Conservation (phyloP, 768 basidiomycete genomes). For the Tylopilus sp. region DNA sequence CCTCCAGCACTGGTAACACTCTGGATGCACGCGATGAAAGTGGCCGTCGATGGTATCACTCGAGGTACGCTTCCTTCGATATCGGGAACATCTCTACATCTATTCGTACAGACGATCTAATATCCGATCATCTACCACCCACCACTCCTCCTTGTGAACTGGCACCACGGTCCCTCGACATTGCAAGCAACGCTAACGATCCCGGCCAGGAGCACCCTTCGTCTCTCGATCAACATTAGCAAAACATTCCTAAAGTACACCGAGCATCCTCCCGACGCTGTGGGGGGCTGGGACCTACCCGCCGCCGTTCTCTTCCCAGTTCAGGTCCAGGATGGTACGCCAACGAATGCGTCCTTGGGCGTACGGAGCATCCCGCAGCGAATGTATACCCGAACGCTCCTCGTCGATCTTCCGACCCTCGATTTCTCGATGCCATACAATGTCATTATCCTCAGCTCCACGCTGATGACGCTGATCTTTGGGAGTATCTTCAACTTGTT, state of each 20-base stretch:
- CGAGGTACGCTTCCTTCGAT: constrained; percentile 37
- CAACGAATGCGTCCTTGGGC: constrained; percentile 1
- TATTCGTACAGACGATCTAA: constrained; percentile 49
- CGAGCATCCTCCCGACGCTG: constrained; percentile 95
- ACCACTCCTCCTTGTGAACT: constrained; percentile 28
- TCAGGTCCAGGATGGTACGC: not conserved
- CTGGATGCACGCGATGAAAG: constrained; percentile 74
- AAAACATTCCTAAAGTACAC: constrained; percentile 91
- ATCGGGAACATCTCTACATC: not conserved
- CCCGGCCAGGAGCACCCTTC: too few relatives aligned
- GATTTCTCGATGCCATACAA: constrained; percentile 99
- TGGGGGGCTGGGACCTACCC: constrained; percentile 92
- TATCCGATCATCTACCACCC: constrained; percentile 62
- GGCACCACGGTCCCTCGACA: constrained; percentile 31
- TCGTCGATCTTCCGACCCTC: constrained; percentile 94
- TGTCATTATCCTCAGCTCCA: constrained; percentile 95
- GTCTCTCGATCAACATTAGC: constrained; percentile 65
- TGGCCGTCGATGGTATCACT: constrained; percentile 43
- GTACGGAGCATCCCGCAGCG: constrained; percentile 26
- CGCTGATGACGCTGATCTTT: constrained; percentile 88
- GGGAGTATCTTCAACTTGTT: constrained; percentile 88
- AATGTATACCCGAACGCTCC: constrained; percentile 77
- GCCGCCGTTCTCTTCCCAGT: constrained; percentile 69
- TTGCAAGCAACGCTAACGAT: too few relatives aligned
- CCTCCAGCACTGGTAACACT: constrained; percentile 93